Percentiles rank a stretch among this genome's conserved stretches.
phyloP scores from a whole-genome alignment of 2,329 filamentous ascomycete genomes.

The Fusarium sp. region DNA sequence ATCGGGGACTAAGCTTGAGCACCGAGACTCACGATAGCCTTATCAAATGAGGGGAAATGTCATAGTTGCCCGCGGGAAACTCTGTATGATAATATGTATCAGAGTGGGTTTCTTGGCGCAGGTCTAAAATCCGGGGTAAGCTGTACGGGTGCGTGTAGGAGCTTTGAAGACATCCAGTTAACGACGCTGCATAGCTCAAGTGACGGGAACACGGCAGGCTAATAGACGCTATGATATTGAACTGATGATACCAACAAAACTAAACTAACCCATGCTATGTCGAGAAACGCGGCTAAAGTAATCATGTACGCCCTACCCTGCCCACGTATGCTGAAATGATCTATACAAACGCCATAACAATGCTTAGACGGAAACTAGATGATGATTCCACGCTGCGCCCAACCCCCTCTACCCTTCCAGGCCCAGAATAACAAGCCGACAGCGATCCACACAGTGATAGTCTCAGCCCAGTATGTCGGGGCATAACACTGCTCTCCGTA shows the following conservation, averaged over 20 bases:
- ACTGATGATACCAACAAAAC: constrained; percentile 6
- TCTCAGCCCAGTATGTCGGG: constrained; percentile 87
- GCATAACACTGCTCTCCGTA: constrained; percentile 87
- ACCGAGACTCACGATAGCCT: constrained; percentile 25
- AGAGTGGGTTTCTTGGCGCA: not conserved
- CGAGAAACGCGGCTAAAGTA: constrained; percentile 2
- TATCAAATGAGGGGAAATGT: constrained; percentile 21
- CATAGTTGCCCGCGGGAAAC: constrained; percentile 40
- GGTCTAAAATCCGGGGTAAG: constrained; percentile 37
- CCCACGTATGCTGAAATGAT: constrained; percentile 24
- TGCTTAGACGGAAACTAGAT: constrained; percentile 54
- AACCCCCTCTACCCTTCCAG: constrained; percentile 83
- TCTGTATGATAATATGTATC: not conserved
- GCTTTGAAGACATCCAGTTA: constrained; percentile 1
- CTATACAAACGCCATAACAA: constrained; percentile 34
- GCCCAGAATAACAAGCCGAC: constrained; percentile 79
- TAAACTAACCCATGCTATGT: constrained; percentile 6
- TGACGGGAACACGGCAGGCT: constrained; percentile 1
- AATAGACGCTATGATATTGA: constrained; percentile 2
- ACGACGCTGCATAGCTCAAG: not conserved
- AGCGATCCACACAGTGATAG: constrained; percentile 81
- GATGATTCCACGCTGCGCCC: constrained; percentile 81
- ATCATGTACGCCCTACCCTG: constrained; percentile 2
- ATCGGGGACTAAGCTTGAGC: constrained; percentile 26
- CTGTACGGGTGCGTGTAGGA: constrained; percentile 20